Percentiles rank a stretch among this genome's conserved stretches.
These are phyloP conservation scores for Cercophora samala DNA, from an alignment of 495 filamentous ascomycete species.

Conservation along the genomic window DNA sequence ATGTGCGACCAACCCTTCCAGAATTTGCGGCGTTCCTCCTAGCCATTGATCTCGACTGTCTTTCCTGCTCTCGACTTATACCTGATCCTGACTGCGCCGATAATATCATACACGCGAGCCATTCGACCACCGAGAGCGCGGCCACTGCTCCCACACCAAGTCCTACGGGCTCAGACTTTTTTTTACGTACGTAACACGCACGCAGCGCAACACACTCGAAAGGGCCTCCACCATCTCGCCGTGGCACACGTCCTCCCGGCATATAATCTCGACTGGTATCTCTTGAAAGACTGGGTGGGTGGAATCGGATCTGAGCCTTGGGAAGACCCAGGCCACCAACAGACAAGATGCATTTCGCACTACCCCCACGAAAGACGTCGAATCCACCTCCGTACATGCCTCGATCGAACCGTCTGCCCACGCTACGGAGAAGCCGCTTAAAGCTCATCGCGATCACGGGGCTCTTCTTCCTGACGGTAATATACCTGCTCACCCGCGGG, in stretches of 20 bases:
- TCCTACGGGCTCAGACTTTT: not conserved
- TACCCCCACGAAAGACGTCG: conserved; percentile 78
- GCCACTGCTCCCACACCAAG: not conserved
- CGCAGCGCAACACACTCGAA: conserved; percentile 3
- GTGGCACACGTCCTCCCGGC: not conserved
- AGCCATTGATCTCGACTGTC: conserved; percentile 1
- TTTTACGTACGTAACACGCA: not conserved
- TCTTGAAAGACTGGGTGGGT: not conserved
- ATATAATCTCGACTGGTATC: not conserved
- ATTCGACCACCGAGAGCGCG: not conserved
- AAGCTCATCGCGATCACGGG: conserved; percentile 58
- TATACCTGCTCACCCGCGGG: conserved; percentile 58
- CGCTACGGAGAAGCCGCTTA: conserved; percentile 63
- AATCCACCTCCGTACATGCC: conserved; percentile 60
- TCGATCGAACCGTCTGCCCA: conserved; percentile 57
- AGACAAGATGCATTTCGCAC: conserved; percentile 79
- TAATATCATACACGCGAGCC: not conserved
- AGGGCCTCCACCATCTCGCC: conserved; percentile 3
- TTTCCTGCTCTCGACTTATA: not conserved
- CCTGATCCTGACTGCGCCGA: not conserved
- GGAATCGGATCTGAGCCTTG: conserved; percentile 10
- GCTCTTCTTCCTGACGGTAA: conserved; percentile 53
- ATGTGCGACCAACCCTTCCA: conserved; percentile 17
- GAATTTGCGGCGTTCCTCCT: conserved; percentile 9
- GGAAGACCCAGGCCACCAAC: conserved; percentile 12